Evolutionary conservation across 2,329 filamentous ascomycete species (phyloP), one percentile per base, ranked within the genome.

Genomic region (Neofusicoccum laricinum): DNA sequence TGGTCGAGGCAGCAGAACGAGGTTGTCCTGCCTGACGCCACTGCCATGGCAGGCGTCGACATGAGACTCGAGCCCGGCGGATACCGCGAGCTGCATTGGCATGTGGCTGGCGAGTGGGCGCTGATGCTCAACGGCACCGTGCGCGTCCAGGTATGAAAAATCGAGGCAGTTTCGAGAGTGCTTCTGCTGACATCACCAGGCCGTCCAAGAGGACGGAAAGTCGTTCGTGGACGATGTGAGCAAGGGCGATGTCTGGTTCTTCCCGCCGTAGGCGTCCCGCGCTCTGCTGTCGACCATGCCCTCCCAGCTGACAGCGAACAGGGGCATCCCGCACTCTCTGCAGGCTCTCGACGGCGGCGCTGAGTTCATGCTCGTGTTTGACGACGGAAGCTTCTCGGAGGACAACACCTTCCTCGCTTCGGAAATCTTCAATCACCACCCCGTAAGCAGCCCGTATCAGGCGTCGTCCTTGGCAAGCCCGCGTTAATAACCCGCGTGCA

Each of bases 1-100:
- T 88, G 80, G 84, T 80, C 84, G 43, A 75, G 83, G 2, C 80
- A 86, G 71, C 82, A 86, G 71, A 86, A 86, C 68, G 74, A 70
- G 0, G 73, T 72, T 1, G 81, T 84, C 10, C 77, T 88, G 65
- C 85, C 85, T 0, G 70, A 53, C 30, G 66, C 67, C 6, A 67
- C 46, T 1, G 49, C 40, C 40, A 67, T 68, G 64, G 65, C 66
- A 4, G 67, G 67, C 40, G 67, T 66, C 17, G 61, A 68, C 41
- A 67, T 67, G 66, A 34, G 67, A 25, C 43, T 68, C 3, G 66
- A 67, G 57, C 61, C 65, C 5, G 49, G 53, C 46, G 67, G 64
- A 11, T 68, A 67, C 45, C 66, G 64, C 19, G 66, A 68, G 50
- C 64, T 68, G 8, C 67, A 68, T 64, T 65, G 73, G 77, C 77